Evolutionary conservation across 768 basidiomycete genomes (phyloP), one percentile per base, ranked within the genome.

Genomic region (Lentinula sp.): DNA sequence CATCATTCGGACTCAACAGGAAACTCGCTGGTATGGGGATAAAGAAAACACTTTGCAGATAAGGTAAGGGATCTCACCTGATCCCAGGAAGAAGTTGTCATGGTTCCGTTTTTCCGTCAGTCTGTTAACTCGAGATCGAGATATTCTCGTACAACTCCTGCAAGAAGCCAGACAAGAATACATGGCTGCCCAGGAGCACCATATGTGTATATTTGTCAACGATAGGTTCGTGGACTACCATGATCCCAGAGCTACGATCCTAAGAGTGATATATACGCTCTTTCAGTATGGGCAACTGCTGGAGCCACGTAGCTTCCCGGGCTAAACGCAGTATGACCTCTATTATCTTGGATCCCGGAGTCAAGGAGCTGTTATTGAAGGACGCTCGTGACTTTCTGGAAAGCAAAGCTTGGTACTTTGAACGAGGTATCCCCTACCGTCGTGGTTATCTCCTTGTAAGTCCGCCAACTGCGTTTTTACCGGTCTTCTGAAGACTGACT

Each of bases 341-440:
- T 1, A 85, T 92, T 59, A 80, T 91, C 37, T 74, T 92, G 15
- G 87, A 91, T 57, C 84, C 83, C 8, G 87, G 88, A 0, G 75
- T 90, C 51, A 82, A 84, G 57, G 85, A 90, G 36, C 66, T 83
- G 23, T 71, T 93, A 0, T 68, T 91, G 8, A 77, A 83, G 2
- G 91, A 93, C 67, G 87, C 87, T 8, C 74, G 73, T 6, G 88
- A 91, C 65, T 93, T 93, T 65, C 72, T 92, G 57, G 69, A 70
- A 9, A 88, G 85, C 64, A 88, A 85, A 65, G 60, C 73, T 18
- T 93, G 91, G 91, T 93, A 93, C 64, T 67, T 80, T 1, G 82
- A 83, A 10, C 84, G 90, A 56, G 91, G 90, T 0, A 91, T 93
- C 61, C 91, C 91, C 1, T 92, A 89, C 75, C 85, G 90, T 18